Conservation (phyloP, 371 early-diverging fungal genomes). For the Mortierella sp. region DNA sequence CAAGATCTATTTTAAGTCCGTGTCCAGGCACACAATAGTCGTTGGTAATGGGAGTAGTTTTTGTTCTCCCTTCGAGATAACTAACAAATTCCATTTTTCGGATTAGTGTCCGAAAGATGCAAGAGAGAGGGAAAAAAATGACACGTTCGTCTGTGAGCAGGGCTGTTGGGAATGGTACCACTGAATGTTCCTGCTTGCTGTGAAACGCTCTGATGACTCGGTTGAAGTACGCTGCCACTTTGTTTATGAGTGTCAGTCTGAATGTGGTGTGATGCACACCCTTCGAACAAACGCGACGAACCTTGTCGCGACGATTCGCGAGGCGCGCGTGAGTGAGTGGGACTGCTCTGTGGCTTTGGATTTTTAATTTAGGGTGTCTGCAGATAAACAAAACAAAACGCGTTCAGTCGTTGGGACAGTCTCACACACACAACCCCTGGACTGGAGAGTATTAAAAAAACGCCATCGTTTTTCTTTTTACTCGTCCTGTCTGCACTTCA, state of each 20-base stretch:
- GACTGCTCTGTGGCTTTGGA: conserved; percentile 14
- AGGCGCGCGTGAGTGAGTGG: neutral
- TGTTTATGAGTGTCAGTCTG: neutral
- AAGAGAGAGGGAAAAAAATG: neutral
- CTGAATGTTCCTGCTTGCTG: neutral
- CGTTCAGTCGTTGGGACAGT: neutral
- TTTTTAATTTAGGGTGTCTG: neutral
- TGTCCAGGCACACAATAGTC: neutral
- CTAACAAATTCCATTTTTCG: neutral
- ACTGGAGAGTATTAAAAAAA: neutral
- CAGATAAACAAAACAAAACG: conserved; percentile 7
- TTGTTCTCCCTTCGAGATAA: neutral
- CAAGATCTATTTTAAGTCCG: neutral
- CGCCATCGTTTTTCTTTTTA: neutral
- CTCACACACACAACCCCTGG: neutral
- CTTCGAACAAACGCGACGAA: neutral
- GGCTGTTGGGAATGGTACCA: neutral
- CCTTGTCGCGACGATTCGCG: neutral
- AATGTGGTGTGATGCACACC: neutral
- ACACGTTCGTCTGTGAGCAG: neutral
- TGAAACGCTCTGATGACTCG: neutral
- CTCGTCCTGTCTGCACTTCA: neutral
- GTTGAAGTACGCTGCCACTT: neutral
- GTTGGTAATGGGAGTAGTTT: neutral
- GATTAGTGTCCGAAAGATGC: neutral